Evolutionary conservation across 1,284 basidiomycete genomes (phyloP).

Genomic region (Rhodotorula sp.): DNA sequence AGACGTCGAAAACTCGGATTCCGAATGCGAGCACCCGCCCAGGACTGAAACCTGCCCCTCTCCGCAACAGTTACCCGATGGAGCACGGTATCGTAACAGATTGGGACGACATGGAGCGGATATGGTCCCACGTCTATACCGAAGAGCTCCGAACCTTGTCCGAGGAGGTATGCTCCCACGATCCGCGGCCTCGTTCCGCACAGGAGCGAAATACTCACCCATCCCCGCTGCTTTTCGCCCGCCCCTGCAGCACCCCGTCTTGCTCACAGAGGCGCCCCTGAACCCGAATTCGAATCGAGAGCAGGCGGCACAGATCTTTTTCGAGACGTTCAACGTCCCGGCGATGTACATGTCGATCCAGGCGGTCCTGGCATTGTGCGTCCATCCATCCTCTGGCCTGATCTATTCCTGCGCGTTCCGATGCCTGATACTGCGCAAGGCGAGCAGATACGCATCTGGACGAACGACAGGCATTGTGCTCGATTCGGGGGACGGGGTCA

Average conservation of each 20-base stretch:
- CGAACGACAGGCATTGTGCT: slow-evolving; percentile 97
- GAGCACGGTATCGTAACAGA: slow-evolving; percentile 68
- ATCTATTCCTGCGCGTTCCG: not conserved
- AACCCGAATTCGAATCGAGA: slow-evolving; percentile 94
- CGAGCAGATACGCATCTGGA: slow-evolving; percentile 89
- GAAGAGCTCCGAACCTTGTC: slow-evolving; percentile 90
- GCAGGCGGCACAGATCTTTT: slow-evolving; percentile 94
- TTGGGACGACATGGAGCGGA: slow-evolving; percentile 98
- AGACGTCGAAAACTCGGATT: not conserved
- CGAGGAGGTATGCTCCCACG: slow-evolving; percentile 70
- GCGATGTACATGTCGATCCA: slow-evolving; percentile 96
- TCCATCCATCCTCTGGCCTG: slow-evolving; percentile 10
- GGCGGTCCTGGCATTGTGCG: slow-evolving; percentile 90
- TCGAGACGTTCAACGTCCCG: slow-evolving; percentile 98
- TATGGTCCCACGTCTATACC: slow-evolving; percentile 95
- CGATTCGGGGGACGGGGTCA: slow-evolving; percentile 98
- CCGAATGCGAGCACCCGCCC: not conserved
- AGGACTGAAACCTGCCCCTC: not conserved
- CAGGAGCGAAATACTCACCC: not conserved
- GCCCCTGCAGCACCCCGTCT: slow-evolving; percentile 79
- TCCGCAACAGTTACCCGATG: slow-evolving; percentile 83
- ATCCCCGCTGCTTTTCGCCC: not conserved
- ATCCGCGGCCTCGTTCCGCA: not conserved
- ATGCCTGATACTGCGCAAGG: no score
- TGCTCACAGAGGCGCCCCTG: slow-evolving; percentile 89